These are phyloP conservation scores for Coniochaeta prunicola DNA, from an alignment of 2,329 filamentous ascomycete genomes.

Conservation along the genomic window DNA sequence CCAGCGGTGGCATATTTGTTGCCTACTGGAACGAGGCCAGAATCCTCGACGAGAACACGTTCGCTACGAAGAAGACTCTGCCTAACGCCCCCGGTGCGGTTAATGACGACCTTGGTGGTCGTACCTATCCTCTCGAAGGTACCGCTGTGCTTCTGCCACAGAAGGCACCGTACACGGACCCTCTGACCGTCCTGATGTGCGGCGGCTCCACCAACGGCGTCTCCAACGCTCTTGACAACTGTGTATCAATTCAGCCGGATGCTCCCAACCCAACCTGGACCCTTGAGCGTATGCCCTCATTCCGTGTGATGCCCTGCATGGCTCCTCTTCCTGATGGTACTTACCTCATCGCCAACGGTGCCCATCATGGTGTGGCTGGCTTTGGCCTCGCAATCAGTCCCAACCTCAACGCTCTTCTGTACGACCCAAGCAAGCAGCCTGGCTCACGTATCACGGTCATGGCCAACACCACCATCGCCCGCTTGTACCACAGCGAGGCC, in stretches of 20 bases:
- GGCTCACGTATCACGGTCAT: constrained; percentile 43
- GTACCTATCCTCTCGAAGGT: constrained; percentile 51
- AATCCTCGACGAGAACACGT: constrained; percentile 43
- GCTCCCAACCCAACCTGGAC: constrained; percentile 39
- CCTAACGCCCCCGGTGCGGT: constrained; percentile 49
- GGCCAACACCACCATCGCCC: constrained; percentile 46
- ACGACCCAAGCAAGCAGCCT: constrained; percentile 41
- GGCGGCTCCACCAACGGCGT: constrained; percentile 45
- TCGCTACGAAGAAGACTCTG: constrained; percentile 39
- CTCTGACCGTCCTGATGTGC: constrained; percentile 45
- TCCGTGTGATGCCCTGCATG: constrained; percentile 47
- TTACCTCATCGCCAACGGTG: constrained; percentile 47
- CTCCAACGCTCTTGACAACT: constrained; percentile 49
- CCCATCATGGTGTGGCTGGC: constrained; percentile 41
- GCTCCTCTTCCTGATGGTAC: constrained; percentile 48
- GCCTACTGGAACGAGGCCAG: constrained; percentile 52
- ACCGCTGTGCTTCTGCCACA: constrained; percentile 47
- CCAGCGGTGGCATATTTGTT: constrained; percentile 47
- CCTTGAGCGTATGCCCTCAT: constrained; percentile 51
- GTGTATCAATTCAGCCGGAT: constrained; percentile 46
- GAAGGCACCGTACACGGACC: constrained; percentile 40
- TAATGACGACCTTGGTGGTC: constrained; percentile 41
- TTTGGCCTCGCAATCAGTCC: constrained; percentile 38
- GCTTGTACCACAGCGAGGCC: constrained; percentile 49
- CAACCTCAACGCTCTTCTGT: constrained; percentile 46